A percentile compares a stretch with the other conserved stretches of the same genome.
Evolutionary conservation across 179 eudicot genomes (phyloP).

Genomic region (Beta corolliflora): DNA sequence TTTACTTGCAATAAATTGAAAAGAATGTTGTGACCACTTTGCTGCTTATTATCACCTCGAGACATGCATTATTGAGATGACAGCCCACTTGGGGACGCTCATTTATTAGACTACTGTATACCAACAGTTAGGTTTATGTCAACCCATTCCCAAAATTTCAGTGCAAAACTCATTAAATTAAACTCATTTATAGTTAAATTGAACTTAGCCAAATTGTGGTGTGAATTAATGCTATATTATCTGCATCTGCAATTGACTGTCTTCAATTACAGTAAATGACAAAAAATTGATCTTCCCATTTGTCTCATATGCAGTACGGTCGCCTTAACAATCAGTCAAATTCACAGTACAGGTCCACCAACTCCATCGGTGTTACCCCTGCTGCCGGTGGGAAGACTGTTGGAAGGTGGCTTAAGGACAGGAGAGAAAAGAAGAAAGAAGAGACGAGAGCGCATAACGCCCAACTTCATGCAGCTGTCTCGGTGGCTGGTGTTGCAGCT

Average conservation of each 20-base stretch:
- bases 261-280: background rate
- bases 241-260: conserved; percentile 6
- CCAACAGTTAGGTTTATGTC: conserved; percentile 29
- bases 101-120: conserved; percentile 22
- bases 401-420: conserved; percentile 93
- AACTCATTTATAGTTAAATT: background rate
- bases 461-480: conserved; percentile 81
- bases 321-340: conserved; percentile 53
- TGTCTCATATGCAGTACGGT: conserved; percentile 49
- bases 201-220: background rate
- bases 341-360: conserved; percentile 48
- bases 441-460: conserved; percentile 84
- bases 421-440: conserved; percentile 91
- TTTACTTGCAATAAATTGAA: conserved; percentile 19
- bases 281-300: background rate
- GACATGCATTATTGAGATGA: conserved; percentile 33
- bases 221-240: background rate
- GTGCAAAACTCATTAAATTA: conserved; percentile 4
- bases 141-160: conserved; percentile 25
- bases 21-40: conserved; percentile 33
- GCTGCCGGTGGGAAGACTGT: conserved; percentile 65
- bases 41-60: conserved; percentile 24
- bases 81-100: conserved; percentile 26
- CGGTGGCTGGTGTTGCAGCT: conserved; percentile 94
- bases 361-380: conserved; percentile 26